A percentile compares a stretch with the other conserved stretches of the same genome.
Conservation (phyloP, 1,284 basidiomycete species). For the Ustilago crameri region DNA sequence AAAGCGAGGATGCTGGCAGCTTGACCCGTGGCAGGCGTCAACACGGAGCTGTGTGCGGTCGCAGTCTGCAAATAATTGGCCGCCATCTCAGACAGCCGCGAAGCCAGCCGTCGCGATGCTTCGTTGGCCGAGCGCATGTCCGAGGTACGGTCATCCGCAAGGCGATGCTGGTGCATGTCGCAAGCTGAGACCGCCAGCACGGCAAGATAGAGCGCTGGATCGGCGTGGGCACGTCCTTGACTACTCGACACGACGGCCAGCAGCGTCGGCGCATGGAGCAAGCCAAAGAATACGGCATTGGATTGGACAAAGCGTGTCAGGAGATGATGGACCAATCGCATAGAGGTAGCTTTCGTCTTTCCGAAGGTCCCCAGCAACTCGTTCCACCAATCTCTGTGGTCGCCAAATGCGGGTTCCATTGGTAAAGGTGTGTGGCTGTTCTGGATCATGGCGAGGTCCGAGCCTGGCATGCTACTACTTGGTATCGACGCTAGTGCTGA, state of each 20-base stretch:
- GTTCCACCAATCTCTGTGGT: slow-evolving; percentile 37
- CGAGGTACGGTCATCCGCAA: slow-evolving; percentile 34
- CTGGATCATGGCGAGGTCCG: slow-evolving; percentile 52
- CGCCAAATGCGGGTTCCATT: slow-evolving; percentile 24
- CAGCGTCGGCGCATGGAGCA: slow-evolving; percentile 47
- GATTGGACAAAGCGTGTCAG: slow-evolving; percentile 46
- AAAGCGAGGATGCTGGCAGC: slow-evolving; percentile 50
- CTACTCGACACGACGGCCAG: slow-evolving; percentile 26
- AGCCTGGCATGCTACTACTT: slow-evolving; percentile 43
- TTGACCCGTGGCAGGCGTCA: slow-evolving; percentile 39
- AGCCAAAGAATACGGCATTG: slow-evolving; percentile 53
- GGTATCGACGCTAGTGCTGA: slow-evolving; percentile 6
- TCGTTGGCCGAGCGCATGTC: slow-evolving; percentile 43
- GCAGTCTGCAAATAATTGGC: slow-evolving; percentile 37
- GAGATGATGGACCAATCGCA: slow-evolving; percentile 34
- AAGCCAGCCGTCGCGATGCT: slow-evolving; percentile 26
- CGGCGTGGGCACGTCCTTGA: slow-evolving; percentile 21
- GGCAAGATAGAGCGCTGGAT: slow-evolving; percentile 47
- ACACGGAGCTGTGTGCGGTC: slow-evolving; percentile 17
- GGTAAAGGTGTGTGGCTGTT: slow-evolving; percentile 33
- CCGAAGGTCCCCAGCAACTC: slow-evolving; percentile 28
- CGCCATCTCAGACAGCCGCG: slow-evolving; percentile 31
- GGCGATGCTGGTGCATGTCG: slow-evolving; percentile 43
- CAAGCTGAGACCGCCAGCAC: slow-evolving; percentile 48
- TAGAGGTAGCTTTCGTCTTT: slow-evolving; percentile 14